Evolutionary conservation across 768 basidiomycete species (phyloP).

Genomic region (Pisolithus sp.): DNA sequence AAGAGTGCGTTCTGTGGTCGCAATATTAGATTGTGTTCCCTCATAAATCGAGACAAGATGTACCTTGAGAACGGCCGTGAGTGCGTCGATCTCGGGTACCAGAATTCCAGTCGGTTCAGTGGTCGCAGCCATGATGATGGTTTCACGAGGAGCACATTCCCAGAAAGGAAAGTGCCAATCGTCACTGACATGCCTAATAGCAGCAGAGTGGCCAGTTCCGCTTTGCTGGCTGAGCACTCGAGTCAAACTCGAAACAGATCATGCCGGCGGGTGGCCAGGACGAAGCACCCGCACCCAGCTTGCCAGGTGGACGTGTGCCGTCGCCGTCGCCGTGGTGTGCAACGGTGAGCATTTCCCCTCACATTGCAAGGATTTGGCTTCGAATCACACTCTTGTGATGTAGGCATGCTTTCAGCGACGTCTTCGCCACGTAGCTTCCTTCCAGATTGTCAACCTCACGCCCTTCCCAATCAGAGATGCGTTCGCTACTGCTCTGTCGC

Average conservation of each 20-base stretch:
- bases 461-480: slow-evolving; percentile 74
- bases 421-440: slow-evolving; percentile 62
- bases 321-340: neutral
- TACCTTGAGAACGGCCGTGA: slow-evolving; percentile 55
- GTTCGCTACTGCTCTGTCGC: slow-evolving; percentile 65
- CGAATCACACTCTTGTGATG: neutral
- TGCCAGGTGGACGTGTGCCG: slow-evolving; percentile 12
- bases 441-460: slow-evolving; percentile 79
- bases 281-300: slow-evolving; percentile 8
- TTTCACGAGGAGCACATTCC: slow-evolving; percentile 17
- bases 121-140: slow-evolving; percentile 55
- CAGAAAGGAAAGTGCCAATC: slow-evolving; percentile 19
- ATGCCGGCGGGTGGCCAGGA: slow-evolving; percentile 20
- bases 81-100: slow-evolving; percentile 58
- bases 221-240: too few species aligned
- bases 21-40: neutral
- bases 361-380: neutral
- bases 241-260: neutral
- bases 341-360: slow-evolving; percentile 11
- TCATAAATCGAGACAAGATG: slow-evolving; percentile 3
- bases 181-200: too few species aligned
- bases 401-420: slow-evolving; percentile 45
- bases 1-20: slow-evolving; percentile 49
- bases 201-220: too few species aligned
- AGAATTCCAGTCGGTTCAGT: slow-evolving; percentile 41